phyloP scores from a whole-genome alignment of 2,329 filamentous ascomycete genomes.

The Plenodomus tracheiphilus region DNA sequence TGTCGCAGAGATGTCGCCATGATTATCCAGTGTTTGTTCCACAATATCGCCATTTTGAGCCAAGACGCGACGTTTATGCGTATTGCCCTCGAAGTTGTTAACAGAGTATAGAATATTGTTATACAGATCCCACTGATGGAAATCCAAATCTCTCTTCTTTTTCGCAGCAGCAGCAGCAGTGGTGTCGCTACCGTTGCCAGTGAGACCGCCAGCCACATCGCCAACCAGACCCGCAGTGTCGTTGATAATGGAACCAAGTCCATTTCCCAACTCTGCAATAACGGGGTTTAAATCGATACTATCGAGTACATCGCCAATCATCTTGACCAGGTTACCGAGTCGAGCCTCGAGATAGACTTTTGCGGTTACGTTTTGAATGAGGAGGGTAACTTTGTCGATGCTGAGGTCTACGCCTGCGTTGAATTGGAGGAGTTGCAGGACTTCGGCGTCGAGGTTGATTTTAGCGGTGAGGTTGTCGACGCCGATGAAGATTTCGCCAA shows the following conservation, averaged over 20 bases:
- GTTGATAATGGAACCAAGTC: constrained; percentile 55
- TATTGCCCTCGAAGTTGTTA: constrained; percentile 62
- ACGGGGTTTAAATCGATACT: constrained; percentile 65
- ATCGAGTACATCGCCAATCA: constrained; percentile 62
- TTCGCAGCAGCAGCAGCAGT: constrained; percentile 17
- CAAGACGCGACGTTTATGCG: constrained; percentile 59
- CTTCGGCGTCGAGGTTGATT: constrained; percentile 63
- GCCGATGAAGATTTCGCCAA: constrained; percentile 62
- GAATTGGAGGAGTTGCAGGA: constrained; percentile 62
- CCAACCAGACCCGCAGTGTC: constrained; percentile 31
- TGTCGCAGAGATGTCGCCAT: constrained; percentile 52
- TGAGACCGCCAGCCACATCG: constrained; percentile 24
- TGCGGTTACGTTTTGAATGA: constrained; percentile 62
- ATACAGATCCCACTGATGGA: constrained; percentile 52
- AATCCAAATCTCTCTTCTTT: constrained; percentile 34
- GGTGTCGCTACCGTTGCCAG: constrained; percentile 6
- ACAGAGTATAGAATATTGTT: constrained; percentile 64
- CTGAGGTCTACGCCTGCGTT: constrained; percentile 63
- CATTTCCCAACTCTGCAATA: constrained; percentile 58
- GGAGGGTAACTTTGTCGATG: constrained; percentile 60
- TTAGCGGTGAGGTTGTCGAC: constrained; percentile 65
- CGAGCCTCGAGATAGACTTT: constrained; percentile 63
- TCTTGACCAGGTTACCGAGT: constrained; percentile 61
- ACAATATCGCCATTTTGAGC: constrained; percentile 60
- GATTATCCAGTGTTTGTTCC: constrained; percentile 59